These are phyloP conservation scores for Hyphopichia wangnamkhiaoensis DNA, from an alignment of 1,139 yeast genomes.

Conservation along the genomic window DNA sequence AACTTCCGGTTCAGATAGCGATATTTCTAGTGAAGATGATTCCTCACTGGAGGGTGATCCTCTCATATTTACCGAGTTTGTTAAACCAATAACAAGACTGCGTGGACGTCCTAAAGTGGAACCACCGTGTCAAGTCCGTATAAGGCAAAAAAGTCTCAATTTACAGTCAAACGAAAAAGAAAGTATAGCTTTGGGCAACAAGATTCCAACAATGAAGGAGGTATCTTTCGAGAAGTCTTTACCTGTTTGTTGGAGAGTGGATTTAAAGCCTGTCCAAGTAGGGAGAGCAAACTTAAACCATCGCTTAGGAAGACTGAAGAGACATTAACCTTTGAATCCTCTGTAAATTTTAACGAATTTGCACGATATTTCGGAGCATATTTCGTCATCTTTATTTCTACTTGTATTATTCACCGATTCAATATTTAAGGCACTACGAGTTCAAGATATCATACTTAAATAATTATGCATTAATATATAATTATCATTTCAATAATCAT, in stretches of 20 bases:
- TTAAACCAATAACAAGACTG: background rate
- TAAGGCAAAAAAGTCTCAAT: background rate
- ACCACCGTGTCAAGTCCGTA: background rate
- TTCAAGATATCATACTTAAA: too few species aligned
- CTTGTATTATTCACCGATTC: too few species aligned
- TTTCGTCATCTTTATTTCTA: too few species aligned
- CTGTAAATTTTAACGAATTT: too few species aligned
- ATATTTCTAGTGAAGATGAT: background rate
- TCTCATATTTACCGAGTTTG: conserved; percentile 2
- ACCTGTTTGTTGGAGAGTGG: conserved; percentile 1
- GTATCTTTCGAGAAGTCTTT: conserved; percentile 1
- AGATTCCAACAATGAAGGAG: background rate
- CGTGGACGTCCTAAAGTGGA: conserved; percentile 2
- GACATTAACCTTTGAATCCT: too few species aligned
- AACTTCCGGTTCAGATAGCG: background rate
- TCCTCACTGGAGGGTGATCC: conserved; percentile 5
- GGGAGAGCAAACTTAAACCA: background rate
- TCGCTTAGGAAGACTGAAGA: background rate
- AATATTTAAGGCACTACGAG: too few species aligned
- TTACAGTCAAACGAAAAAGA: background rate
- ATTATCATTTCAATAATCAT: background rate
- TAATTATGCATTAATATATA: too few species aligned
- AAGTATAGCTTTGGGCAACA: conserved; percentile 1
- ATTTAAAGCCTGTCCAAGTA: background rate
- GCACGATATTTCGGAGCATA: too few species aligned